phyloP scores from a whole-genome alignment of 73 alveolate species.

The Paramecium primaurelia region DNA sequence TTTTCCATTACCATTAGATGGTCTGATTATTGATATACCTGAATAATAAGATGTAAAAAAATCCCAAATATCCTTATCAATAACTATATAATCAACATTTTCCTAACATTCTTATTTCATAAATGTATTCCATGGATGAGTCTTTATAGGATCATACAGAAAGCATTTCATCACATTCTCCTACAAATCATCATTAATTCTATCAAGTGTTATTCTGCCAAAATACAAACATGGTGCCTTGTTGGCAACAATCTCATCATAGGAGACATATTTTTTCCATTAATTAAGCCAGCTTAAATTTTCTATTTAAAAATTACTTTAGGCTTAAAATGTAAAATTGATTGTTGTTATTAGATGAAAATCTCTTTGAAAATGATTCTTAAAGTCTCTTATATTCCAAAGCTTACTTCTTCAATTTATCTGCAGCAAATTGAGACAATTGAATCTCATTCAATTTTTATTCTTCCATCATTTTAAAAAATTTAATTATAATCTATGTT shows the following conservation, averaged over 20 bases:
- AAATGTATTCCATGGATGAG: background rate
- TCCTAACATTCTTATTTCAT: background rate
- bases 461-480: background rate
- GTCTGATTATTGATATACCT: background rate
- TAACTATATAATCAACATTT: background rate
- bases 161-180: background rate
- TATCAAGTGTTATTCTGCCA: background rate
- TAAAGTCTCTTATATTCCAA: background rate
- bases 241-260: background rate
- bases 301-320: background rate
- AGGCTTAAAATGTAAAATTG: background rate
- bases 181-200: background rate
- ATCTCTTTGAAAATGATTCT: background rate
- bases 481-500: no score
- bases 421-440: background rate
- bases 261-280: background rate
- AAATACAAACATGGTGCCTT: background rate
- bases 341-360: background rate
- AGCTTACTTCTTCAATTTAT: background rate
- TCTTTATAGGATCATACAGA: background rate
- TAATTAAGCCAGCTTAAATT: constrained; percentile 28
- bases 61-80: background rate
- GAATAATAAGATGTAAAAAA: background rate
- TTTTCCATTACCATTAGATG: background rate
- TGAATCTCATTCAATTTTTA: background rate